Conservation (phyloP, 1,139 yeast species). For the Blastobotrys apis region DNA sequence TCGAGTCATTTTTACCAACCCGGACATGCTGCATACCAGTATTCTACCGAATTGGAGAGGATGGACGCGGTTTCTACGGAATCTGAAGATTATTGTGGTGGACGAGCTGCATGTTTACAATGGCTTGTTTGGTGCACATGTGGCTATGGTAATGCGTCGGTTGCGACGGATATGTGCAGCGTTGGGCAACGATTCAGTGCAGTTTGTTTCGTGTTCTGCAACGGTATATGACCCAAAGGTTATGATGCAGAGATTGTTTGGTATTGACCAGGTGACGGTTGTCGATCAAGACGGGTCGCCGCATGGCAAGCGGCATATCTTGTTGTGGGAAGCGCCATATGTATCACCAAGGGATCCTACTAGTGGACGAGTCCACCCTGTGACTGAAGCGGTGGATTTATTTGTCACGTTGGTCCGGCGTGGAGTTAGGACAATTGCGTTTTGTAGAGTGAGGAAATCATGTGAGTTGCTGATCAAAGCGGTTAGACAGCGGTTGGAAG, state of each 20-base stretch:
- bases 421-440: slow-evolving; percentile 77
- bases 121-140: slow-evolving; percentile 91
- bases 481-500: slow-evolving; percentile 49
- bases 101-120: slow-evolving; percentile 86
- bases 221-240: slow-evolving; percentile 69
- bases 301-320: slow-evolving; percentile 63
- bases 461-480: slow-evolving; percentile 88
- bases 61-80: slow-evolving; percentile 67
- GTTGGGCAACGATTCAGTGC: slow-evolving; percentile 49
- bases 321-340: slow-evolving; percentile 81
- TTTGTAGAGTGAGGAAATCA: slow-evolving; percentile 79
- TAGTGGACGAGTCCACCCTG: slow-evolving; percentile 63
- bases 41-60: slow-evolving; percentile 53
- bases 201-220: slow-evolving; percentile 88
- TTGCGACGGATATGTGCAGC: slow-evolving; percentile 56
- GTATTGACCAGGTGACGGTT: slow-evolving; percentile 45
- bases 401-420: slow-evolving; percentile 59
- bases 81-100: slow-evolving; percentile 69
- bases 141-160: slow-evolving; percentile 77
- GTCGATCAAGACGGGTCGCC: slow-evolving; percentile 84
- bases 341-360: slow-evolving; percentile 55
- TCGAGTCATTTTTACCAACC: slow-evolving; percentile 84
- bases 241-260: slow-evolving; percentile 72
- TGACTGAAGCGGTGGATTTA: slow-evolving; percentile 70
- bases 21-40: slow-evolving; percentile 86